These are phyloP conservation scores for Syzygium aromaticum DNA, from an alignment of 345 rosid species.

Conservation along the genomic window DNA sequence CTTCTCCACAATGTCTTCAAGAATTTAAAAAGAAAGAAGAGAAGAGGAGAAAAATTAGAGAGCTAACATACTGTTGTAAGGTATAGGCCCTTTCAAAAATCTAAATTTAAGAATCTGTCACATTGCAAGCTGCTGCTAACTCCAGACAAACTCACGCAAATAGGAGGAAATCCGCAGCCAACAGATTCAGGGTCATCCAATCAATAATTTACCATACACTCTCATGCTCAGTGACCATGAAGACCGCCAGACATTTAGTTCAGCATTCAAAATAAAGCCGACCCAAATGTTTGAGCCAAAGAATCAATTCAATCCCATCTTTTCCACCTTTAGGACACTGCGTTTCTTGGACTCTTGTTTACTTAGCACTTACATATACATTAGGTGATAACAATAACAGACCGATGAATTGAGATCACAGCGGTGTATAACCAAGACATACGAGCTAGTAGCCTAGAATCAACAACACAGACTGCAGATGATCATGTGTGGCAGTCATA, in stretches of 20 bases:
- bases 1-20: no score
- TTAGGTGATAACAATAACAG: not conserved
- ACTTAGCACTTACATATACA: not conserved
- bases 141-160: not conserved
- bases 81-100: not conserved
- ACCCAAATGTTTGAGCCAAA: not conserved
- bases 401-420: not conserved
- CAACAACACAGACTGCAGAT: not conserved
- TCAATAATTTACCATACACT: not conserved
- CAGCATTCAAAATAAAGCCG: not conserved
- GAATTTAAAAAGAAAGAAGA: not conserved
- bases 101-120: not conserved
- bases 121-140: not conserved
- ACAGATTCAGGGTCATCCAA: not conserved
- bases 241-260: not conserved
- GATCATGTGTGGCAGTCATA: not conserved
- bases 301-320: not conserved
- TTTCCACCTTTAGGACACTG: not conserved
- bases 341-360: not conserved
- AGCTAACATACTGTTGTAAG: not conserved
- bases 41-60: not conserved
- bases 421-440: not conserved
- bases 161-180: not conserved
- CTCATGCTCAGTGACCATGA: not conserved
- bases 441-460: not conserved